Conservation (phyloP, 768 basidiomycete genomes). For the Melanogaster broomeanus region DNA sequence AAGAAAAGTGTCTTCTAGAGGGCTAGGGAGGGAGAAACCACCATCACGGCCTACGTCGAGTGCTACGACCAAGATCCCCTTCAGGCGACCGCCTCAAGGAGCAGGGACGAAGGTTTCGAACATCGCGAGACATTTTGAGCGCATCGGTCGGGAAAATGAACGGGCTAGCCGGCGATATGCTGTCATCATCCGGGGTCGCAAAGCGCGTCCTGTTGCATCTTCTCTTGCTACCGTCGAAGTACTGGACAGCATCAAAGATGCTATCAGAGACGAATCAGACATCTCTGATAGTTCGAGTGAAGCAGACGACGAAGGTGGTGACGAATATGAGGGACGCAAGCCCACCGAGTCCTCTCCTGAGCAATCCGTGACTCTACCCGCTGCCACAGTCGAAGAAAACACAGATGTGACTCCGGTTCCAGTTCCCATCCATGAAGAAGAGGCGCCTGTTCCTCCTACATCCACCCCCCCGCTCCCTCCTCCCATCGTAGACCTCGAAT, state of each 20-base stretch:
- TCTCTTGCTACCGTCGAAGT: slow-evolving; percentile 88
- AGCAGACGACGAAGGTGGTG: slow-evolving; percentile 69
- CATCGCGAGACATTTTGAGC: slow-evolving; percentile 90
- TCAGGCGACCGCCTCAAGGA: slow-evolving; percentile 52
- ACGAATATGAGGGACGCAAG: slow-evolving; percentile 48
- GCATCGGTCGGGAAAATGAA: slow-evolving; percentile 73
- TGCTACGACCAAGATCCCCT: slow-evolving; percentile 45
- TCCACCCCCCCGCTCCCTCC: slow-evolving; percentile 29
- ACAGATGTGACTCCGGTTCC: slow-evolving; percentile 1
- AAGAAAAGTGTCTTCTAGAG: slow-evolving; percentile 35
- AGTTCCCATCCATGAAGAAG: slow-evolving; percentile 32
- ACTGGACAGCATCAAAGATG: slow-evolving; percentile 87
- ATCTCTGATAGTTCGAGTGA: slow-evolving; percentile 66
- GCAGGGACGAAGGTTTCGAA: slow-evolving; percentile 77
- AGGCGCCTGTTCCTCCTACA: slow-evolving; percentile 8
- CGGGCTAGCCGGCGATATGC: slow-evolving; percentile 77
- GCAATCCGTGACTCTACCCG: slow-evolving; percentile 30
- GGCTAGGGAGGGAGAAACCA: slow-evolving; percentile 36
- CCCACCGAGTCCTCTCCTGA: slow-evolving; percentile 33
- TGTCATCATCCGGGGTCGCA: slow-evolving; percentile 84
- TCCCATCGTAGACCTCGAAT: slow-evolving; percentile 15
- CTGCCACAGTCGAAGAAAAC: slow-evolving; percentile 11
- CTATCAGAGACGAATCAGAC: slow-evolving; percentile 84
- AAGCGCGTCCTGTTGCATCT: slow-evolving; percentile 87
- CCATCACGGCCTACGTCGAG: slow-evolving; percentile 45